Evolutionary conservation across 2,329 filamentous ascomycete species (phyloP), one percentile per base, ranked within the genome.

Genomic region (Pseudopithomyces chartarum): DNA sequence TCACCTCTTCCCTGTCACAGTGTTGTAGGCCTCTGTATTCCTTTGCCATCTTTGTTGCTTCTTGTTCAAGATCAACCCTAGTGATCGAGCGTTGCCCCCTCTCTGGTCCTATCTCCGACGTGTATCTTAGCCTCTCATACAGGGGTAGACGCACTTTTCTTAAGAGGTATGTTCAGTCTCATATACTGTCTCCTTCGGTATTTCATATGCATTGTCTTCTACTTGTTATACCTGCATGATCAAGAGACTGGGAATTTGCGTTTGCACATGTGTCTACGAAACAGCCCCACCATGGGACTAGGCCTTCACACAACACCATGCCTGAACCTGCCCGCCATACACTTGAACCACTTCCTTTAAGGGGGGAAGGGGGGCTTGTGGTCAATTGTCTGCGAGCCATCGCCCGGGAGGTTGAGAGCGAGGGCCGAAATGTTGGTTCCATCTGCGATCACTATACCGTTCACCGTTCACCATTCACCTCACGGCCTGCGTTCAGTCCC

Each of bases 1-100:
- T 62, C 64, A 63, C 61, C 57, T 62, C 59, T 60, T 61, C 59
- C 56, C 59, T 54, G 56, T 58, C 59, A 51, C 48, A 54, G 44
- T 50, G 55, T 20, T 22, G 17, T n/a, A 29, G n/a, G 12, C 38
- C 55, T 23, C 49, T 52, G 20, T 42, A 43, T 33, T 52, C 45
- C 38, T 23, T 53, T 50, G 40, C 57, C 48, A 29, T 40, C 52
- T 52, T 45, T 42, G n/a, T 47, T 40, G 48, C n/a, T 17, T 34
- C 36, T 47, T 49, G 17, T 17, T 44, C 13, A 22, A 19, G 8
- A 11, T 47, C 19, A n/a, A 10, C 7, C 33, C 17, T 13, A 47
- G 50, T 33, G 40, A 26, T 52, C 33, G 40, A 45, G 50, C 50
- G 29, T 33, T 48, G 48, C 48, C 48, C 48, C 48, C 39, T 38